Base-by-base conservation (phyloP, 2,329 filamentous ascomycete genomes). In the Colletotrichum echinochloae region DNA sequence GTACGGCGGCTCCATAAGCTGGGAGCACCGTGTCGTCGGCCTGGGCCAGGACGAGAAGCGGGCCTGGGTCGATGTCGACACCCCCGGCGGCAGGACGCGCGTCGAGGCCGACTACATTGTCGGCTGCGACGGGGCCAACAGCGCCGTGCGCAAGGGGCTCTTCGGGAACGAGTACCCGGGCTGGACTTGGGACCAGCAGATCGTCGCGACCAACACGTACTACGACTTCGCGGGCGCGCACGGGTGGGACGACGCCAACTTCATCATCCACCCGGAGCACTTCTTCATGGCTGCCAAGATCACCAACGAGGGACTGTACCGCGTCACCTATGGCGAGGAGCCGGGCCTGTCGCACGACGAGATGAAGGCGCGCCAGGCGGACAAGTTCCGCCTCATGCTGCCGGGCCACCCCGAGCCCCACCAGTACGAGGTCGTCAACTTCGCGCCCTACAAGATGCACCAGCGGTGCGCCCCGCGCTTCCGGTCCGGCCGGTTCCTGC, bases 181-280 rank as follows among this genome's bases (percentile, higher is more conserved):
- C 0, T 86, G 87, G 73, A 91, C 89, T 0, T 86, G 88, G 82
- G 84, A 89, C 63, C 82, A 83, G 68, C 87, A 89, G 75, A 89
- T 91, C 67, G 83, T 91, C 20, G 88, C 89, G 54, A 90, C 88
- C 7, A 90, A 91, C 79, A 86, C 88, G 14, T 90, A 90, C 76
- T 89, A 91, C 70, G 86, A 89, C 73, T 89, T 91, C 68, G 80
- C 83, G 18, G 77, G 75, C 8, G 85, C 85, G 71, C 88, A 83
- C 73, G 84, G 83, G 33, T 89, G 83, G 73, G 78, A 83, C 65
- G 87, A 90, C 73, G 84, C 84, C 16, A 89, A 89, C 76, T 90
- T 90, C 76, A 87, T 90, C 72, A 83, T 90, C 39, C 84, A 91
- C 73, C 89, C 88, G 0, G 85, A 88, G 28, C 83, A 91, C 74